Base-by-base conservation (phyloP, 768 basidiomycete species). In the Leccinum subgranulosum region DNA sequence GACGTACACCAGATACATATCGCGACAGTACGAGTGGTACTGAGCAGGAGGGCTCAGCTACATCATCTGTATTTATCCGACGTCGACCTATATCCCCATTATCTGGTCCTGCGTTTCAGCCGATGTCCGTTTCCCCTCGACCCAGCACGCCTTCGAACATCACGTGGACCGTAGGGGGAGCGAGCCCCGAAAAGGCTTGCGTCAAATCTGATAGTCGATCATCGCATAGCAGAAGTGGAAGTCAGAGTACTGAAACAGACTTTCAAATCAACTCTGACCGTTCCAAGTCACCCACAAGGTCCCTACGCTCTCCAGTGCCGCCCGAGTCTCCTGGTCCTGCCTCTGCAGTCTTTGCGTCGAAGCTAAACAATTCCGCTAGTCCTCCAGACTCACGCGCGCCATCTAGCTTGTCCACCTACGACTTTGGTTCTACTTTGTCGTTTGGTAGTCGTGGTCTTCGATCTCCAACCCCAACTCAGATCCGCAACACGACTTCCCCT, bases 71-170 rank as follows among this genome's bases (percentile, higher is more conserved):
- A 54, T 75, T 82, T 34, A 75, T 75, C 50, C 76, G 86, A 61
- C 82, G 85, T 33, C 78, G 88, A 52, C 88, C 90, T 50, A 80
- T 81, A n/a, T 91, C 90, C 34, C 90, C 90, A 6, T 77, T 90
- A 34, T 81, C 87, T 31, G 79, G 77, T 27, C 75, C 79, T 27
- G 71, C 82, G 3, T 89, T 77, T 68, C 88, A 87, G 70, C 79
- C 84, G 6, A 76, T 87, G 74, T 64, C 80, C 7, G 78, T 81
- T 23, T 78, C 84, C 54, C 76, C 79, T 55, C 74, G 78, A 41
- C 76, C 81, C 29, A 66, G 68, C 47, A 88, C 90, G 27, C 90
- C 90, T 34, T 91, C 90, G 2, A 89, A 87, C 68, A 79, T 90
- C 53, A 81, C 83, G n/a, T 91, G 89, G 89, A 83, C 78, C 53